phyloP scores from a whole-genome alignment of 176 grass and related monocot genomes.

The Carex cristatella region DNA sequence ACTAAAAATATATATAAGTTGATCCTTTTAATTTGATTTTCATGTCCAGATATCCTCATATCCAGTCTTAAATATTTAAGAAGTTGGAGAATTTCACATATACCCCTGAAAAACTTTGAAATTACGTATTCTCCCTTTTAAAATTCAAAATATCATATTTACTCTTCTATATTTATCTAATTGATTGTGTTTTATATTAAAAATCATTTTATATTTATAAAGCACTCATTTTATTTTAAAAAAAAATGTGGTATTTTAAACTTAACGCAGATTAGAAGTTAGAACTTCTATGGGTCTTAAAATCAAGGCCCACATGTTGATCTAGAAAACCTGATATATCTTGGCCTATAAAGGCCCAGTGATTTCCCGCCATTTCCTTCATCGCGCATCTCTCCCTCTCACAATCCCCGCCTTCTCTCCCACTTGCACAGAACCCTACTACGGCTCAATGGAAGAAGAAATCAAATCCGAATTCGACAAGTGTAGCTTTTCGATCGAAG shows the following conservation, averaged over 20 bases:
- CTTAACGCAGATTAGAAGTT: not conserved
- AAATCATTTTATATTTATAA: too few species aligned
- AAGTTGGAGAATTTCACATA: too few species aligned
- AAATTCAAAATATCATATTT: too few species aligned
- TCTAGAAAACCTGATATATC: not conserved
- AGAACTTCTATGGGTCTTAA: not conserved
- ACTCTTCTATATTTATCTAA: too few species aligned
- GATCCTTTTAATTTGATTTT: too few species aligned
- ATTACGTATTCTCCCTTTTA: too few species aligned
- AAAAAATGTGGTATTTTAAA: too few species aligned
- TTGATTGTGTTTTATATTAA: too few species aligned
- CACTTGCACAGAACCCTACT: constrained; percentile 28
- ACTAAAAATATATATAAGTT: too few species aligned
- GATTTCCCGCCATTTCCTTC: constrained; percentile 20
- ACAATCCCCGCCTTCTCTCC: not conserved
- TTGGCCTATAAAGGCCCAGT: not conserved
- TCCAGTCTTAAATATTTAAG: not conserved
- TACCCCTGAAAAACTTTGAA: too few species aligned
- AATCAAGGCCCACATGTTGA: not conserved
- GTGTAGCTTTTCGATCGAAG: constrained; percentile 59
- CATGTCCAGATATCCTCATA: not conserved
- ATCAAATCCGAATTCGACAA: constrained; percentile 73
- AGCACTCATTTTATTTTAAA: too few species aligned
- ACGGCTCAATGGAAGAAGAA: constrained; percentile 61
- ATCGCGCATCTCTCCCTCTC: not conserved